Base-by-base conservation (phyloP, 129 eudicot species). In the Pulicaria dysenterica region DNA sequence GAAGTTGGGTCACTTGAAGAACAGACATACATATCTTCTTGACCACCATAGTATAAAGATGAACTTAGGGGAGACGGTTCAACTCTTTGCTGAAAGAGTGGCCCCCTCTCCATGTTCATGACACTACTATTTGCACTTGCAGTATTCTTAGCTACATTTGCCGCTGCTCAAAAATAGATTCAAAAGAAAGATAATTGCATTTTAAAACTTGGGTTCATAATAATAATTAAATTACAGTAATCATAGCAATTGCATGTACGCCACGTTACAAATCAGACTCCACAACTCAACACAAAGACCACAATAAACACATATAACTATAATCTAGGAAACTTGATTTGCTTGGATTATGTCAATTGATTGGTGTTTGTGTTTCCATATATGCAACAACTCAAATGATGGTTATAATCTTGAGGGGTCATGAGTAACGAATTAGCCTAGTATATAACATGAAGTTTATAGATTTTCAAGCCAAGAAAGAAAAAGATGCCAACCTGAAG, bases 1-100 rank as follows among this genome's bases (percentile, higher is more conserved):
- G 82, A 49, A 42, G 82, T 42, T 34, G 71, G 80, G 49, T 76
- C 73, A 67, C 76, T 72, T 67, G 94, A 88, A 31, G 84, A 85
- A 66, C 75, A 64, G 6, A 84, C 62, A 41, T 87, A 87, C 94
- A 85, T 87, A 45, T 82, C 85, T 77, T 87, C 94, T 80, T 73
- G 94, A 19, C 90, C 87, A 55, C 94, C 90, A 5, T 87, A 87
- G 70, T 79, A 85, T 55, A 87, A 70, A 46, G 94, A 87, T 61
- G 90, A 85, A 72, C 94, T 74, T 8, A 87, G 67, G 45, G 94
- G 87, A 61, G 78, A 82, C 24, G 90, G 82, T 5, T 76, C 82
- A 2, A 39, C 82, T 47, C 85, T 80, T 59, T 85, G 82, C 59
- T 77, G 84, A 77, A 82, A 87, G 65, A 77, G 65, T 61, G 88